Evolutionary conservation across 495 filamentous ascomycete species (phyloP), one percentile per base, ranked within the genome.

Genomic region (Annulohypoxylon stygium): DNA sequence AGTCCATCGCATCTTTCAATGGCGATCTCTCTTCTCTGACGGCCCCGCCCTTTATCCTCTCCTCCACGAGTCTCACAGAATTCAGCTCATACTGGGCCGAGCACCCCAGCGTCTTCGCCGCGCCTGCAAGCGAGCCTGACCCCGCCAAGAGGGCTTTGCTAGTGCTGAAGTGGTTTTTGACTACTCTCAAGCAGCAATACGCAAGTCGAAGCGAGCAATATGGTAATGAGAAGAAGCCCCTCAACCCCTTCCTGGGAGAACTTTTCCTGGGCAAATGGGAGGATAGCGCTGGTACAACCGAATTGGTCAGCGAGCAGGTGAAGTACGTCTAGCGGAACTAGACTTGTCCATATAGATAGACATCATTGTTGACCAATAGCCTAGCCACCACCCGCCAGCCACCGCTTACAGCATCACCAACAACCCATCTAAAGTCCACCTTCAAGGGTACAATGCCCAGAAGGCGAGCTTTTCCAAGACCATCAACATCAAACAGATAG

Each of bases 31-130:
- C 95, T 11, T 93, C 93, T 61, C 85, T 98, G 81, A 98, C 96
- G 36, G 95, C 96, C 20, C 96, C 96, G 41, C 93, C 96, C 10
- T 99, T 98, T 80, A 98, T 99, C 81, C 90, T 98, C 43, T 95
- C 93, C 57, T 90, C 92, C 26, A 97, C 93, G 64, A 97, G 93
- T 74, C 87, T 99, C 59, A 92, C 92, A 72, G 96, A 99, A 80
- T 99, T 95, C 85, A 95, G 92, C 66, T 93, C 94, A 54, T 98
- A 98, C 86, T 99, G 96, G 97, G 90, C 91, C 45, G 95, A 98
- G 81, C 95, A 98, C 77, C 96, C 96, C 2, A 85, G 88, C 67
- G 82, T 97, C 62, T 96, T 99, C 77, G 89, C 93, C 36, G 95
- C 96, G 5, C 93, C 95, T 1, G 92, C 93, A 20, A 86, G 86